Evolutionary conservation across 306 rosid genomes (phyloP).

Genomic region (Erythrophleum fordii): DNA sequence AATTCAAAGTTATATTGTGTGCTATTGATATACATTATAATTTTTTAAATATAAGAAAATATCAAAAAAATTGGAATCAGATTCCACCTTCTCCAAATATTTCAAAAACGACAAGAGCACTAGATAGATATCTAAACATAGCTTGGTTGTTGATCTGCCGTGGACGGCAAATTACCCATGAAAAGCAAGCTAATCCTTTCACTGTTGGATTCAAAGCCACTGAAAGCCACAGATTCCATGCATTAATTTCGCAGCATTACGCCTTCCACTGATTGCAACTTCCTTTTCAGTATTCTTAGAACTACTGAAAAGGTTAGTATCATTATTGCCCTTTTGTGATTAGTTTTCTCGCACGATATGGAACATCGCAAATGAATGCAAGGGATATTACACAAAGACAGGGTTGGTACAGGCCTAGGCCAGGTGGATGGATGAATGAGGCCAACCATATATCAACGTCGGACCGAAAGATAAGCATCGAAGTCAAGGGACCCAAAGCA

Average conservation of each 20-base stretch:
- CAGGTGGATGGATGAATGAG: neutral
- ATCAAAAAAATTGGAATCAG: no score
- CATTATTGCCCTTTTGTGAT: neutral
- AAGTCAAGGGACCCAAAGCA: slow-evolving; percentile 6
- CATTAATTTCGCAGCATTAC: neutral
- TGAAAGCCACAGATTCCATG: neutral
- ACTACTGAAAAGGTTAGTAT: neutral
- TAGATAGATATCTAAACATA: neutral
- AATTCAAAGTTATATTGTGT: no score
- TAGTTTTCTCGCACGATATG: neutral
- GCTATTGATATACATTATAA: no score
- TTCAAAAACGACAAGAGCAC: no score
- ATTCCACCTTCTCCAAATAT: no score
- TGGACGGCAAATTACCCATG: neutral
- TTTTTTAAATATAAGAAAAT: no score
- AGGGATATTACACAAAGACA: neutral
- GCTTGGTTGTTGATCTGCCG: neutral
- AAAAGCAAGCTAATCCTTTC: neutral
- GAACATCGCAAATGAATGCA: neutral
- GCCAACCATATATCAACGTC: neutral
- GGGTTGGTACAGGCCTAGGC: neutral
- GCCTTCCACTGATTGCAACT: neutral
- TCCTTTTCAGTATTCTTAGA: neutral
- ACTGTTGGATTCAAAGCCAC: slow-evolving; percentile 1
- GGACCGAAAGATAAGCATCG: neutral